phyloP scores from a whole-genome alignment of 2,329 filamentous ascomycete genomes.

The Colletotrichum lindemuthianum region DNA sequence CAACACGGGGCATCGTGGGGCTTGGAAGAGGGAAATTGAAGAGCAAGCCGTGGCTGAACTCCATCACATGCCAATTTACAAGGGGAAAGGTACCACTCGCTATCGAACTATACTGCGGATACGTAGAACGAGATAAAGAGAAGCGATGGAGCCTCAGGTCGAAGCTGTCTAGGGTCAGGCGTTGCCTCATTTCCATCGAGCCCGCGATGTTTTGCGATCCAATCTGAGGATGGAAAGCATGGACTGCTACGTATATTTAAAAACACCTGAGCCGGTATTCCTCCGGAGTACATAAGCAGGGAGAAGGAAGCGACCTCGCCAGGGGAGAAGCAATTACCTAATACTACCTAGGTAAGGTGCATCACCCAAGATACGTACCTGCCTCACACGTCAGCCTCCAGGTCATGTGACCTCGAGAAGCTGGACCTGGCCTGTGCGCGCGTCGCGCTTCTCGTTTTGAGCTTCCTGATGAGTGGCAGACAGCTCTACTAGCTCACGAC shows the following conservation, averaged over 20 bases:
- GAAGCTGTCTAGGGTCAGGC: no score
- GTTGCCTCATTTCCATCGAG: no score
- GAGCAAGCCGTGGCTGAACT: constrained; percentile 35
- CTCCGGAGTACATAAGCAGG: constrained; percentile 11
- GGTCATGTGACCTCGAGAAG: constrained; percentile 27
- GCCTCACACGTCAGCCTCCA: not conserved
- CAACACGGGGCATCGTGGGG: constrained; percentile 24
- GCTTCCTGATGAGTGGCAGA: constrained; percentile 17
- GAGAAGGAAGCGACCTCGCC: no score
- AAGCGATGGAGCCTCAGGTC: no score
- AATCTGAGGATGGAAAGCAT: no score
- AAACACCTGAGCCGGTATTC: no score
- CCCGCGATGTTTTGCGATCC: no score
- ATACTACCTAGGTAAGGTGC: no score
- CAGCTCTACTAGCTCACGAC: constrained; percentile 1
- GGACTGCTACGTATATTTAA: no score
- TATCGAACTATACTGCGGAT: not conserved
- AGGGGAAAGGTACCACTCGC: not conserved
- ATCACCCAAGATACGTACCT: no score
- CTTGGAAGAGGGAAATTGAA: constrained; percentile 28
- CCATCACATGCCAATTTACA: constrained; percentile 32
- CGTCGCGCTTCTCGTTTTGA: constrained; percentile 31
- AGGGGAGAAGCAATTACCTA: no score
- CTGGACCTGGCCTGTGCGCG: constrained; percentile 24
- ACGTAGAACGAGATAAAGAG: not conserved